A percentile compares a stretch with the other conserved stretches of the same genome.
Evolutionary conservation across 192 early-diverging fungal genomes (phyloP).

Genomic region (Rhizophagus prolifer): DNA sequence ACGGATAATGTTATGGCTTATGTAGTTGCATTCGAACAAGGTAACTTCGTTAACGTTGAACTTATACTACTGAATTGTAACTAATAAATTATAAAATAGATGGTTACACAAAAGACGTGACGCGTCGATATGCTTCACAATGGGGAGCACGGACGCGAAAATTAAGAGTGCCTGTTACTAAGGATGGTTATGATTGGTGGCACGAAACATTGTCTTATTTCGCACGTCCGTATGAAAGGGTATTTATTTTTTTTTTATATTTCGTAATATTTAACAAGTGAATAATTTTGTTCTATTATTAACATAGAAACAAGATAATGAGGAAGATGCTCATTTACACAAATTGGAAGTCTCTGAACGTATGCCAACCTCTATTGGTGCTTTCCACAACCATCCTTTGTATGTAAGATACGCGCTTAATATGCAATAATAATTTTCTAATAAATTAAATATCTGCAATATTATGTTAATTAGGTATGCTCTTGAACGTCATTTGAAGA

Average conservation of each 20-base stretch:
- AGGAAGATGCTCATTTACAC: conserved; percentile 55
- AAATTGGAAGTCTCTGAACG: conserved; percentile 46
- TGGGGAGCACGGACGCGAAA: conserved; percentile 57
- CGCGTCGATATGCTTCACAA: conserved; percentile 59
- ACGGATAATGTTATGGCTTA: conserved; percentile 54
- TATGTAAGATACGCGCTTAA: conserved; percentile 38
- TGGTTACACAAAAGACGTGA: conserved; percentile 62
- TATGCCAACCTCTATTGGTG: conserved; percentile 77
- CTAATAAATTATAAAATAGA: conserved; percentile 27
- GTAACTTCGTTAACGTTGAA: neutral
- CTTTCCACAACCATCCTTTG: conserved; percentile 81
- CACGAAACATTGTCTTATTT: conserved; percentile 38
- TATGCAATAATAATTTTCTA: neutral
- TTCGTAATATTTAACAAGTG: conserved; percentile 8
- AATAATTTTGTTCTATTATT: conserved; percentile 21
- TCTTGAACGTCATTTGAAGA: conserved; percentile 80
- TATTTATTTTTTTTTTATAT: conserved; percentile 18
- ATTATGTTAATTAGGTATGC: conserved; percentile 56
- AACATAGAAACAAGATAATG: conserved; percentile 32
- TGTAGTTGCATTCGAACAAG: conserved; percentile 62
- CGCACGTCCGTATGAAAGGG: conserved; percentile 35
- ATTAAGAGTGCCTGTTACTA: conserved; percentile 39
- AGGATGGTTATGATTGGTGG: conserved; percentile 46
- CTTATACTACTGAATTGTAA: neutral
- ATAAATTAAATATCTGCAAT: neutral